phyloP scores from a whole-genome alignment of 345 rosid genomes.

The Ceriops decandra region DNA sequence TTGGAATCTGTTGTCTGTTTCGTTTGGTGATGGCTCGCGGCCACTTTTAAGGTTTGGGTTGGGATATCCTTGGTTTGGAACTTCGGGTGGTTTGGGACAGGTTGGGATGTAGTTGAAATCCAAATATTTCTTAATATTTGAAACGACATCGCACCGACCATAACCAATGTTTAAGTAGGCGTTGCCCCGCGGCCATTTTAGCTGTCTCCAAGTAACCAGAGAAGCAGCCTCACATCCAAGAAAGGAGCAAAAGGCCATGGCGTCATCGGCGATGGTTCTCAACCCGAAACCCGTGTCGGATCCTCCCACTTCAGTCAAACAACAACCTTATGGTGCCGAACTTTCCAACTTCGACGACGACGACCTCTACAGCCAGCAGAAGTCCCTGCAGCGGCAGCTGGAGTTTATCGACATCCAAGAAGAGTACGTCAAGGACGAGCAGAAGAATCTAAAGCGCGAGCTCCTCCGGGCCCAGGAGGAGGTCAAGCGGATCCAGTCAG shows the following conservation, averaged over 20 bases:
- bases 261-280: slow-evolving; percentile 45
- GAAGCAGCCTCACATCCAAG: no score
- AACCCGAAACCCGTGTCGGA: slow-evolving; percentile 42
- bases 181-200: not conserved
- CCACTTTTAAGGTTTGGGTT: no score
- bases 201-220: not conserved
- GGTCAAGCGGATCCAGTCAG: slow-evolving; percentile 83
- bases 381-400: slow-evolving; percentile 60
- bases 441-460: slow-evolving; percentile 72
- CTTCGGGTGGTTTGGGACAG: no score
- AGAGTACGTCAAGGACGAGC: slow-evolving; percentile 84
- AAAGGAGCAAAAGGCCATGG: slow-evolving; percentile 23
- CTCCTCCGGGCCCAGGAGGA: slow-evolving; percentile 76
- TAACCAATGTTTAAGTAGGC: no score
- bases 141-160: no score
- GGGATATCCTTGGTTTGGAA: no score
- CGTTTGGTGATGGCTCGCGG: no score
- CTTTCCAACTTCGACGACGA: slow-evolving; percentile 48
- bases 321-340: not conserved
- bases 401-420: slow-evolving; percentile 85
- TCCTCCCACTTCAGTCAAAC: slow-evolving; percentile 21
- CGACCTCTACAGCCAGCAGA: slow-evolving; percentile 62
- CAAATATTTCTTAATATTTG: no score
- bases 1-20: not conserved
- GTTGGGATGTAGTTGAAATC: no score